Evolutionary conservation across 1,284 basidiomycete species (phyloP).

Genomic region (Hemileccinum hortonii): DNA sequence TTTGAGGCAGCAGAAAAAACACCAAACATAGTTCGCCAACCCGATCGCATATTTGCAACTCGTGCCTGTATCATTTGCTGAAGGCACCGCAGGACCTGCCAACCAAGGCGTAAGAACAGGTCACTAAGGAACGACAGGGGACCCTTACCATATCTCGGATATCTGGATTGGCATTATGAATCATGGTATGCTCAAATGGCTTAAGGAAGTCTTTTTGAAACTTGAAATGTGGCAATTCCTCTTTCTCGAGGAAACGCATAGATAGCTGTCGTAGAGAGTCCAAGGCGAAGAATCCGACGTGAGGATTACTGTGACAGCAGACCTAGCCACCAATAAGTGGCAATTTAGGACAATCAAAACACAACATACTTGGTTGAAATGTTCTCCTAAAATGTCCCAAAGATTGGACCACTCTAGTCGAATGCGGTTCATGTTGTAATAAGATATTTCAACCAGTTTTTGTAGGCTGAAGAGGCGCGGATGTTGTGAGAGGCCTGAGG

Average conservation of each 20-base stretch:
- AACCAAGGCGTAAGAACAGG: slow-evolving; percentile 6
- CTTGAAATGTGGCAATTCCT: slow-evolving; percentile 97
- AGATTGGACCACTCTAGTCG: slow-evolving; percentile 98
- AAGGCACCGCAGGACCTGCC: slow-evolving; percentile 90
- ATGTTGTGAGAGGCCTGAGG: slow-evolving; percentile 89
- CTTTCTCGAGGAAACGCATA: slow-evolving; percentile 99
- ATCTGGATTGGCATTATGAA: slow-evolving; percentile 92
- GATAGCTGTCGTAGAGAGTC: slow-evolving; percentile 98
- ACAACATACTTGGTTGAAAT: slow-evolving; percentile 88
- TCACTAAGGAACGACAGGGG: slow-evolving; percentile 12
- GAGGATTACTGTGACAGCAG: slow-evolving; percentile 96
- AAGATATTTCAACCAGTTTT: slow-evolving; percentile 98
- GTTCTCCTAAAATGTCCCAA: slow-evolving; percentile 97
- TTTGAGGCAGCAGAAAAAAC: slow-evolving; percentile 96
- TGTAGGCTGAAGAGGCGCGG: slow-evolving; percentile 97
- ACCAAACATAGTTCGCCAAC: slow-evolving; percentile 99
- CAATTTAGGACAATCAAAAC: not conserved
- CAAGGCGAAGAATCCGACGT: slow-evolving; percentile 95
- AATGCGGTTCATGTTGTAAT: slow-evolving; percentile 99
- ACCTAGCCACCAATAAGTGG: slow-evolving; percentile 53
- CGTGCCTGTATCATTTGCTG: slow-evolving; percentile 99
- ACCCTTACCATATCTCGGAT: slow-evolving; percentile 89
- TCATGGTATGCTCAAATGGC: slow-evolving; percentile 98
- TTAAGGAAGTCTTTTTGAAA: slow-evolving; percentile 99
- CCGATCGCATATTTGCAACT: slow-evolving; percentile 93